phyloP scores from a whole-genome alignment of 2,329 filamentous ascomycete species.

The Aureobasidium pullulans region DNA sequence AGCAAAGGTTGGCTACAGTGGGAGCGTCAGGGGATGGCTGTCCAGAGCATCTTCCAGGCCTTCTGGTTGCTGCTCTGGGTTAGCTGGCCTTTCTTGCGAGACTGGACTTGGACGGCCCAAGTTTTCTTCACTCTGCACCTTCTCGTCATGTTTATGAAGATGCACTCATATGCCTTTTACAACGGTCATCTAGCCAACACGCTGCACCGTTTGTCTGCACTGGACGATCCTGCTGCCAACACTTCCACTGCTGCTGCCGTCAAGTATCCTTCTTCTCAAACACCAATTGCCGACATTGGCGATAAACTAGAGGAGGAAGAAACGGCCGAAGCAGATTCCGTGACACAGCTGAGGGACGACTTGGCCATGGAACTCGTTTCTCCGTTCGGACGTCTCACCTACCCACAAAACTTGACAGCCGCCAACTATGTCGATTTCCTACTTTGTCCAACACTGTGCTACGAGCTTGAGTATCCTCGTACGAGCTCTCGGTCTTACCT shows the following conservation, averaged over 20 bases:
- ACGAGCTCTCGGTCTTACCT: slow-evolving; percentile 67
- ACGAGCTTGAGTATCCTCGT: slow-evolving; percentile 93
- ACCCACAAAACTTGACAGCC: slow-evolving; percentile 79
- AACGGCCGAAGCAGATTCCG: slow-evolving; percentile 17
- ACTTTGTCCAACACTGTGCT: slow-evolving; percentile 90
- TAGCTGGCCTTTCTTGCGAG: slow-evolving; percentile 66
- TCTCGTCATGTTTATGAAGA: slow-evolving; percentile 93
- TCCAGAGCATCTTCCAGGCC: slow-evolving; percentile 77
- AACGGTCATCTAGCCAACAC: slow-evolving; percentile 91
- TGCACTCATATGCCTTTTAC: slow-evolving; percentile 98
- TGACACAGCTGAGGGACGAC: slow-evolving; percentile 71
- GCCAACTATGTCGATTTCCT: slow-evolving; percentile 80
- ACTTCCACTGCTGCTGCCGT: slow-evolving; percentile 43
- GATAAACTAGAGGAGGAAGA: slow-evolving; percentile 25
- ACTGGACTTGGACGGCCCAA: slow-evolving; percentile 96
- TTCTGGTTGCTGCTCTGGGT: slow-evolving; percentile 72
- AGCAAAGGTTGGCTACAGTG: slow-evolving; percentile 57
- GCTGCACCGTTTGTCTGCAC: slow-evolving; percentile 66
- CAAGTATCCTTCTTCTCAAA: slow-evolving; percentile 54
- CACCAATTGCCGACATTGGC: slow-evolving; percentile 49
- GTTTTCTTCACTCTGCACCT: slow-evolving; percentile 91
- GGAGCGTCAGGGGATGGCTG: slow-evolving; percentile 65
- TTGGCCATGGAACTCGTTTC: slow-evolving; percentile 87
- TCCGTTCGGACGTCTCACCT: slow-evolving; percentile 80
- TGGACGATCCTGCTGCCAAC: slow-evolving; percentile 59